Conservation (phyloP, 768 basidiomycete genomes). For the Tremella yokohamensis region DNA sequence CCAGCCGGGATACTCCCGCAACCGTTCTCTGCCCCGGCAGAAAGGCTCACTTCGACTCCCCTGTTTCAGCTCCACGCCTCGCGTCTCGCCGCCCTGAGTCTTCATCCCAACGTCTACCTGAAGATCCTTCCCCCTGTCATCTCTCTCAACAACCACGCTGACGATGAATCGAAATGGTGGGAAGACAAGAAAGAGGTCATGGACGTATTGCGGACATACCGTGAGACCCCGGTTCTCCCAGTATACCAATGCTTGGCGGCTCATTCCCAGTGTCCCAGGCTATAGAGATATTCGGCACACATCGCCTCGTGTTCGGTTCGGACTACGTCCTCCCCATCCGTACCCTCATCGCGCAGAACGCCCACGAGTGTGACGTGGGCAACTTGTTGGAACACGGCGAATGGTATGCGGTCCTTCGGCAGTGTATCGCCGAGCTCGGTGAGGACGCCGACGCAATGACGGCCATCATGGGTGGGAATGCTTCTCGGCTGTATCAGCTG, state of each 20-base stretch:
- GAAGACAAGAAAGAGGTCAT: slow-evolving; percentile 37
- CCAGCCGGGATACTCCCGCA: slow-evolving; percentile 45
- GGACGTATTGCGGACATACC: slow-evolving; percentile 43
- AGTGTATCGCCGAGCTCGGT: slow-evolving; percentile 27
- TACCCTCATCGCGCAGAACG: slow-evolving; percentile 8
- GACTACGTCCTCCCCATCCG: slow-evolving; percentile 25
- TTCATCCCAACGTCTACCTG: slow-evolving; percentile 40
- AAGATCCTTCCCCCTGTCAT: slow-evolving; percentile 42
- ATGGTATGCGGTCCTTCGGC: slow-evolving; percentile 38
- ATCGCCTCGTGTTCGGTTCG: slow-evolving; percentile 45
- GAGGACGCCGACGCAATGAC: slow-evolving; percentile 34
- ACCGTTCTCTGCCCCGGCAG: slow-evolving; percentile 31
- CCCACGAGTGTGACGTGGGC: slow-evolving; percentile 13
- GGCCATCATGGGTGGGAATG: slow-evolving; percentile 34
- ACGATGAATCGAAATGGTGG: slow-evolving; percentile 30
- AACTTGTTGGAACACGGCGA: slow-evolving; percentile 28
- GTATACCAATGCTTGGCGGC: neutral
- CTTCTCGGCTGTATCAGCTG: slow-evolving; percentile 33
- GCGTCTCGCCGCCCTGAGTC: slow-evolving; percentile 36
- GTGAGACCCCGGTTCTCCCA: slow-evolving; percentile 25
- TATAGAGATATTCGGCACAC: slow-evolving; percentile 47
- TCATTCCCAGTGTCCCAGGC: slow-evolving; percentile 39
- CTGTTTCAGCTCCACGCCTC: slow-evolving; percentile 34
- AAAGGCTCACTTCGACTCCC: slow-evolving; percentile 21
- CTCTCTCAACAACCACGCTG: neutral